These are phyloP conservation scores for Quercus engelmannii DNA, from an alignment of 306 rosid genomes.

Conservation along the genomic window DNA sequence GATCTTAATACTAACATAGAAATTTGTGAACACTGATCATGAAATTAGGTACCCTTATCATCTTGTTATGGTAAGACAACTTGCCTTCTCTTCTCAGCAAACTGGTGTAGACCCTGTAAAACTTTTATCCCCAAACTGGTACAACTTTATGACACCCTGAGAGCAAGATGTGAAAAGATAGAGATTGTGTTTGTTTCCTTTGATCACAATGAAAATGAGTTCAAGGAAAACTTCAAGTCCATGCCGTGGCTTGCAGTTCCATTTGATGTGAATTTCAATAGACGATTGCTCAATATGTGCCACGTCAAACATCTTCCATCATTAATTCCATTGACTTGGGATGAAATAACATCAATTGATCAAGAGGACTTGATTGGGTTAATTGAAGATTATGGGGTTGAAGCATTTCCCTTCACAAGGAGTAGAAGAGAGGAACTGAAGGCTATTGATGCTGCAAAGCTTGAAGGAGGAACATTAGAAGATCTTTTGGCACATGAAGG, in stretches of 20 bases:
- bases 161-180: slow-evolving; percentile 38
- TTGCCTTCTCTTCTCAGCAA: slow-evolving; percentile 80
- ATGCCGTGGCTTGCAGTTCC: slow-evolving; percentile 95
- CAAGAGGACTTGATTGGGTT: slow-evolving; percentile 57
- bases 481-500: slow-evolving; percentile 59
- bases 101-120: slow-evolving; percentile 94
- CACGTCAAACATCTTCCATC: slow-evolving; percentile 67
- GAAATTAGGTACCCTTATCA: slow-evolving; percentile 63
- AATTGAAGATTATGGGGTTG: slow-evolving; percentile 85
- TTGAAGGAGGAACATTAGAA: slow-evolving; percentile 53
- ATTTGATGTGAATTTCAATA: slow-evolving; percentile 49
- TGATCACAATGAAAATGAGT: slow-evolving; percentile 58
- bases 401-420: slow-evolving; percentile 85
- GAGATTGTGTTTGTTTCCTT: slow-evolving; percentile 79
- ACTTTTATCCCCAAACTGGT: slow-evolving; percentile 64
- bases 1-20: background rate
- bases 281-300: slow-evolving; percentile 50
- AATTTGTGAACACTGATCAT: background rate
- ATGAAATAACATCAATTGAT: slow-evolving; percentile 39
- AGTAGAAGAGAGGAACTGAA: slow-evolving; percentile 61
- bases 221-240: slow-evolving; percentile 53
- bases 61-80: slow-evolving; percentile 65
- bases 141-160: slow-evolving; percentile 53
- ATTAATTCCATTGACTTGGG: slow-evolving; percentile 50
- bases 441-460: slow-evolving; percentile 61